These are phyloP conservation scores for Aspergillus sp. DNA, from an alignment of 2,329 filamentous ascomycete species.

Conservation along the genomic window DNA sequence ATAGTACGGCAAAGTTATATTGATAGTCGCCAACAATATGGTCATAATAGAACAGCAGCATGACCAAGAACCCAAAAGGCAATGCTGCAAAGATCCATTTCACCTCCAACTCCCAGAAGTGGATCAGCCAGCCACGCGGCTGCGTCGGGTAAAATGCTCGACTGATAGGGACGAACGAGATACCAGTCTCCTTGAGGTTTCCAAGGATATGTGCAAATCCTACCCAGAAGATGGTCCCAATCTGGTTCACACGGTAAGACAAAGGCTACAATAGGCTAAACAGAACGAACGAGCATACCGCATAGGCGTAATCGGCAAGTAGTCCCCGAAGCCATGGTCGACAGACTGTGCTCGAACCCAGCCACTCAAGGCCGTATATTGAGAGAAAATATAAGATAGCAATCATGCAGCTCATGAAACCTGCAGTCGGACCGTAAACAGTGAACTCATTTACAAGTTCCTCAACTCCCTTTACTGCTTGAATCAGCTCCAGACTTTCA, in stretches of 20 bases:
- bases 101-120: slow-evolving; percentile 70
- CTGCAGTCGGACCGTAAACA: slow-evolving; percentile 33
- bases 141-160: slow-evolving; percentile 71
- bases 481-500: not conserved
- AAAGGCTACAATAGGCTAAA: not conserved
- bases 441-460: slow-evolving; percentile 49
- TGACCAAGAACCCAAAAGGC: slow-evolving; percentile 74
- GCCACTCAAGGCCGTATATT: slow-evolving; percentile 42
- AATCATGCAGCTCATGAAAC: slow-evolving; percentile 46
- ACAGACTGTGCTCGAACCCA: slow-evolving; percentile 50
- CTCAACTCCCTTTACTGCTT: slow-evolving; percentile 49
- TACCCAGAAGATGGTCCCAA: slow-evolving; percentile 69
- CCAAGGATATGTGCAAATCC: slow-evolving; percentile 77
- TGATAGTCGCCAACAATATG: too few relatives aligned
- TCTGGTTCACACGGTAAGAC: slow-evolving; percentile 15
- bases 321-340: too few relatives aligned
- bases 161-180: slow-evolving; percentile 68
- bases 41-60: slow-evolving; percentile 81
- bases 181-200: slow-evolving; percentile 62
- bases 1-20: too few relatives aligned
- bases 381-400: slow-evolving; percentile 49
- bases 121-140: slow-evolving; percentile 67
- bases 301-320: slow-evolving; percentile 50
- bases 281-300: slow-evolving; percentile 26
- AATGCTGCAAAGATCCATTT: slow-evolving; percentile 72